Conservation (phyloP, 371 early-diverging fungal genomes). For the Mucor piriformis region DNA sequence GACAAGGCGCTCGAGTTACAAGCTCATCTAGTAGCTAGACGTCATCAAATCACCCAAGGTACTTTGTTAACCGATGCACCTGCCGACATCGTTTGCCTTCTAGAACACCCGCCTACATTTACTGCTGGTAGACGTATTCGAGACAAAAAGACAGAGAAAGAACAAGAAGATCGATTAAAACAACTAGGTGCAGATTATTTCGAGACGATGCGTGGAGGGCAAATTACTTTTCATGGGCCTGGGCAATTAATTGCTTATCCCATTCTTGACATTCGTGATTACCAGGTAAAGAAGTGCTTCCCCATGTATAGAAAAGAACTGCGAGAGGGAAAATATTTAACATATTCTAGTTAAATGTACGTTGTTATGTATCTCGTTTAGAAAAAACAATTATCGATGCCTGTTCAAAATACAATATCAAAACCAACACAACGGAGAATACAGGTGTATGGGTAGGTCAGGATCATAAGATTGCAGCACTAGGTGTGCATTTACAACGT, state of each 20-base stretch:
- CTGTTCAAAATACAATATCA: conserved; percentile 65
- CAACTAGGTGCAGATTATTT: conserved; percentile 78
- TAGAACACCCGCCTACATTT: conserved; percentile 89
- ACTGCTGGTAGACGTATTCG: conserved; percentile 90
- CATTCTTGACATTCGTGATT: conserved; percentile 77
- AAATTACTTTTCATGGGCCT: conserved; percentile 96
- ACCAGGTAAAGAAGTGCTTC: conserved; percentile 60
- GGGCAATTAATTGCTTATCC: conserved; percentile 97
- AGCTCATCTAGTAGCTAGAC: conserved; percentile 48
- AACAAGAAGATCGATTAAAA: conserved; percentile 63
- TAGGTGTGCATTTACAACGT: conserved; percentile 85
- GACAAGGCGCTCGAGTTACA: conserved; percentile 61
- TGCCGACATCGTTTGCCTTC: conserved; percentile 72
- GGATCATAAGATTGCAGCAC: conserved; percentile 76
- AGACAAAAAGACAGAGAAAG: conserved; percentile 46
- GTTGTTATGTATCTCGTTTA: conserved; percentile 80
- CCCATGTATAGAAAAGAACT: neutral
- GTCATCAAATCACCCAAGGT: conserved; percentile 37
- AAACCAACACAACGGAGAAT: conserved; percentile 70
- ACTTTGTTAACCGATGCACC: neutral
- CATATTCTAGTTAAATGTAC: conserved; percentile 58
- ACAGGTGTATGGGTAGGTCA: conserved; percentile 89
- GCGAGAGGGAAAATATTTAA: neutral
- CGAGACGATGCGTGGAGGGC: conserved; percentile 88
- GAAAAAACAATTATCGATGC: conserved; percentile 80